These are phyloP conservation scores for Polyporus tsugae DNA, from an alignment of 1,284 basidiomycete species.

Conservation along the genomic window DNA sequence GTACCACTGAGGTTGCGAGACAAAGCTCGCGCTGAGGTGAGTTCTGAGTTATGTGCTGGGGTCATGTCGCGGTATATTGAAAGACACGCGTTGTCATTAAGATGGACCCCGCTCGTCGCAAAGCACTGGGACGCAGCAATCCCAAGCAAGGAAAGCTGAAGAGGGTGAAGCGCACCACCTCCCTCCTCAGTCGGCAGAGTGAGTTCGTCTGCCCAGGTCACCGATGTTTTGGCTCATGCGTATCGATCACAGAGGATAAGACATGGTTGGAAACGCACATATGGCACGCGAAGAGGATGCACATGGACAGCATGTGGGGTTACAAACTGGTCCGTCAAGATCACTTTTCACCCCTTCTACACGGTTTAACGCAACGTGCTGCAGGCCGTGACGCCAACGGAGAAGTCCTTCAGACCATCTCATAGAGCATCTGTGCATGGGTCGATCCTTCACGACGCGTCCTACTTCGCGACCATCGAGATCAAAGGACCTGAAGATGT, in stretches of 20 bases:
- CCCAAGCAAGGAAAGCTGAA: slow-evolving; percentile 68
- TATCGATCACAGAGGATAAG: slow-evolving; percentile 67
- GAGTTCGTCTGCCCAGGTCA: slow-evolving; percentile 33
- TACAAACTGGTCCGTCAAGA: slow-evolving; percentile 70
- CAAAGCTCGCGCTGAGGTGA: slow-evolving; percentile 84
- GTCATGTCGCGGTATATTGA: neutral
- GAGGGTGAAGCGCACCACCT: slow-evolving; percentile 56
- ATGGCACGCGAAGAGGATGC: slow-evolving; percentile 95
- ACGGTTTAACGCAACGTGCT: neutral
- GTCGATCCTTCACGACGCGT: slow-evolving; percentile 87
- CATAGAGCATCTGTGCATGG: slow-evolving; percentile 87
- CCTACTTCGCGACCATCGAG: slow-evolving; percentile 82
- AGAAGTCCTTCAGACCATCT: slow-evolving; percentile 90
- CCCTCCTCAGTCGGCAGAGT: slow-evolving; percentile 76
- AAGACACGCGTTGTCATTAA: slow-evolving; percentile 42
- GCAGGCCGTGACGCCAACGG: slow-evolving; percentile 83
- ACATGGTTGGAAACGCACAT: slow-evolving; percentile 93
- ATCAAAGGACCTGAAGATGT: slow-evolving; percentile 67
- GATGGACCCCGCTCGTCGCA: slow-evolving; percentile 82
- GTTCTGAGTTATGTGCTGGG: slow-evolving; percentile 30
- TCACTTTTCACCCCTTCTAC: slow-evolving; percentile 1
- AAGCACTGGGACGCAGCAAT: slow-evolving; percentile 56
- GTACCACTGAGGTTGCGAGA: slow-evolving; percentile 85
- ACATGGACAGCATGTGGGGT: slow-evolving; percentile 92
- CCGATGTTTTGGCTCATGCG: slow-evolving; percentile 11